Conservation (phyloP, 345 rosid genomes). For the Mercurialis annua region DNA sequence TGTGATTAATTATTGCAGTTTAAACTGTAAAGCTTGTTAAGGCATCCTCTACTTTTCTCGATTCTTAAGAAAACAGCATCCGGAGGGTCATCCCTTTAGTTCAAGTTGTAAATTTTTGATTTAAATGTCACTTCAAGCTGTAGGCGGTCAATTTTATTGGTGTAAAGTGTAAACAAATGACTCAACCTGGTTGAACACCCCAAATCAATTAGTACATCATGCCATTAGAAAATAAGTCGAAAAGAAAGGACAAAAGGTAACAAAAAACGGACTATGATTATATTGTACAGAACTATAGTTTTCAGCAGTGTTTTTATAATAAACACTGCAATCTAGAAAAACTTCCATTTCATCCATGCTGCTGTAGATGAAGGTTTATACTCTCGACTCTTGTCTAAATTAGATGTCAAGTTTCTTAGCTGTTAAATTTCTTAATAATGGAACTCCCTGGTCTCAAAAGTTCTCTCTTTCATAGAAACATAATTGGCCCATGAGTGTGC, state of each 20-base stretch:
- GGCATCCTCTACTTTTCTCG: neutral
- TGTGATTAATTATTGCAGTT: neutral
- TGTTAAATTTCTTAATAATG: neutral
- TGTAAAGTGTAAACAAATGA: no score
- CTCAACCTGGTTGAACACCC: neutral
- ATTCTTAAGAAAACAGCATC: neutral
- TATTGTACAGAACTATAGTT: neutral
- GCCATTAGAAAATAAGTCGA: neutral
- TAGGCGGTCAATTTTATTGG: neutral
- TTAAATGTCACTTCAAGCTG: neutral
- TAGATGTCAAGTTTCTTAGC: neutral
- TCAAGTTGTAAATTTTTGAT: neutral
- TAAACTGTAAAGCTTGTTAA: neutral
- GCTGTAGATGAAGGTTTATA: neutral
- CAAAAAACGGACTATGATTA: neutral
- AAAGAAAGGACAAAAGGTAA: neutral
- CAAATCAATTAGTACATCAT: neutral
- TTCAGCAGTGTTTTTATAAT: no score
- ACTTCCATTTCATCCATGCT: neutral
- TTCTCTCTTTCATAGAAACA: neutral
- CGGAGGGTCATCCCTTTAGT: neutral
- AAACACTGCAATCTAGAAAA: no score
- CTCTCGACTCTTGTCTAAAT: neutral
- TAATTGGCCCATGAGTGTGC: neutral
- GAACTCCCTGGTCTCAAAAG: neutral